Evolutionary conservation across 2,329 filamentous ascomycete species (phyloP), one percentile per base, ranked within the genome.

Genomic region (Juglanconis sp.): DNA sequence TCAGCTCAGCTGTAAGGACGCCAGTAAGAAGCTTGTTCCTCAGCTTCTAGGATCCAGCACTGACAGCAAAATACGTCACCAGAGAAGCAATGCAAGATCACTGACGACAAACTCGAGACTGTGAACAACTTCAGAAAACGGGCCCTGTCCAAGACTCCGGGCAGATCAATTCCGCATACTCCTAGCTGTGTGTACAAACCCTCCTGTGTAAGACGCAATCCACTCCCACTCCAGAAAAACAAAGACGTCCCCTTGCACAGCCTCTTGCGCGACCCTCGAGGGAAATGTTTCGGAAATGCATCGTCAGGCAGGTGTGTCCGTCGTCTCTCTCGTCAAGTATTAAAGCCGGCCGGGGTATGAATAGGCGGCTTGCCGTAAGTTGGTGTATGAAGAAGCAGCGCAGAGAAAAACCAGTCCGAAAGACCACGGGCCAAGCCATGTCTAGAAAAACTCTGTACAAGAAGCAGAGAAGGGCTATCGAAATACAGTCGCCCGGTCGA

Each of bases 311-410:
- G 56, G 56, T 63, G 56, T 63, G 58, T 63, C 58, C 61, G 59
- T 63, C 61, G 54, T 63, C 61, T 63, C 36, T 31, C 61, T 63
- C 61, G 55, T 61, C 55, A 52, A 49, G 56, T 61, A 63, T 63
- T 63, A 63, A 46, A 15, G 34, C 54, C 51, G 53, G 51, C 61
- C 47, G 31, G 52, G 61, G 61, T 63, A 61, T 63, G 38, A 53
- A 30, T 53, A 51, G 57, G 47, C 47, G 35, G 47, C 57, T 60
- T 47, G 56, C 51, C 36, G 58, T 63, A 53, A 54, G 58, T 55
- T 58, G 51, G 51, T 58, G 54, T 50, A 54, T 56, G 38, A 38
- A 46, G 36, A 30, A 46, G 55, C 55, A 51, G 31, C 38, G 36
- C 17, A 24, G 30, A 11, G n/a, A 7, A 24, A 31, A 31, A 46